Conservation (phyloP, 139 green algal species). For the Coelastrella sp. region DNA sequence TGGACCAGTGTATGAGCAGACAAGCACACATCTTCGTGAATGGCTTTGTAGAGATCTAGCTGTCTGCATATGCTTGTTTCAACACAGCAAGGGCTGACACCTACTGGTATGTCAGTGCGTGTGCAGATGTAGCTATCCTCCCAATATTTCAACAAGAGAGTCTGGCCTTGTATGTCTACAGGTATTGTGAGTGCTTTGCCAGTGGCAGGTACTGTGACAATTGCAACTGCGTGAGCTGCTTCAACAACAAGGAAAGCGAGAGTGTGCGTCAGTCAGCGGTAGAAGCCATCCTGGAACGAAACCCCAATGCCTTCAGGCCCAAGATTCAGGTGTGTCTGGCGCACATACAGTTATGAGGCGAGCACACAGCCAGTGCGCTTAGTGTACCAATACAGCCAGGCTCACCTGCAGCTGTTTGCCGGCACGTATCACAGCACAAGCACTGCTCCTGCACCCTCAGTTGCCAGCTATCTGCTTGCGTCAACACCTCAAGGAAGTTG, state of each 20-base stretch:
- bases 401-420: no score
- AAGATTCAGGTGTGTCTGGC: conserved; percentile 79
- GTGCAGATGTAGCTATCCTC: not conserved
- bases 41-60: no score
- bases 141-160: not conserved
- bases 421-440: no score
- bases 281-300: conserved; percentile 89
- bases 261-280: conserved; percentile 78
- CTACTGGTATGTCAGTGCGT: no score
- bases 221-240: conserved; percentile 93
- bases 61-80: no score
- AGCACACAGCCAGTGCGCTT: not conserved
- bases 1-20: no score
- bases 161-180: conserved; percentile 36
- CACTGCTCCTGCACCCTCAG: no score
- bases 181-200: conserved; percentile 90
- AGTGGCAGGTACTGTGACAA: conserved; percentile 79
- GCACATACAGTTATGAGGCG: not conserved
- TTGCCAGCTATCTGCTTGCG: not conserved
- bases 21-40: no score
- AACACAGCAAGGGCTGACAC: no score
- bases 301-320: conserved; percentile 91
- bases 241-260: conserved; percentile 88
- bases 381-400: not conserved
- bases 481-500: no score